Evolutionary conservation across 306 rosid species (phyloP).

Genomic region (Cucurbita ficifolia): DNA sequence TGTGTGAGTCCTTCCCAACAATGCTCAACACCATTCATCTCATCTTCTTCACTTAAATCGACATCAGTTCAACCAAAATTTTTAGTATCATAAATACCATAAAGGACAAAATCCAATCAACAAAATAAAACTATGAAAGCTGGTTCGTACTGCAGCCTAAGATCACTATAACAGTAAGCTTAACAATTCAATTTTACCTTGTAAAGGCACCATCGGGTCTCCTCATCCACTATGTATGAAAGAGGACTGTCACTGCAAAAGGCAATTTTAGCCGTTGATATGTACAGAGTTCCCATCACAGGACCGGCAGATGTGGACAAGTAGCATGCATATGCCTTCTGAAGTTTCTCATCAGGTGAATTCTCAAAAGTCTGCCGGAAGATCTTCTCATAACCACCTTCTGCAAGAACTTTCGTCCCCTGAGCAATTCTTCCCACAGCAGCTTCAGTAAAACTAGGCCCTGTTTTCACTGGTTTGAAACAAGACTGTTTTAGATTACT

Average conservation of each 20-base stretch:
- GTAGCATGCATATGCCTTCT: conserved; percentile 75
- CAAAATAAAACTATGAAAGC: background rate
- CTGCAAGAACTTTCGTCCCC: conserved; percentile 87
- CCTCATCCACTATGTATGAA: conserved; percentile 52
- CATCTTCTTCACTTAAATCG: background rate
- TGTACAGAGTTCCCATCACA: conserved; percentile 70
- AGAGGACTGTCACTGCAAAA: conserved; percentile 91
- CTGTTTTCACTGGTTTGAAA: conserved; percentile 60
- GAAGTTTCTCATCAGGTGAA: conserved; percentile 67
- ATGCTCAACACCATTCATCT: background rate
- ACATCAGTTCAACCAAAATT: background rate
- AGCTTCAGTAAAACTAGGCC: conserved; percentile 92
- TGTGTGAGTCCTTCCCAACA: too few relatives aligned
- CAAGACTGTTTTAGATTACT: background rate
- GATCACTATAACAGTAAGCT: background rate
- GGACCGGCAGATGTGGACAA: conserved; percentile 99
- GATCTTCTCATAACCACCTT: conserved; percentile 95
- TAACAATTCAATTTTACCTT: conserved; percentile 38
- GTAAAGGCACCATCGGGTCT: conserved; percentile 77
- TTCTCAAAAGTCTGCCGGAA: conserved; percentile 73
- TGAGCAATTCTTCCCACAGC: conserved; percentile 97
- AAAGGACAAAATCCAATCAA: background rate
- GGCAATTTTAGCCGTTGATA: conserved; percentile 80
- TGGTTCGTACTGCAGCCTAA: background rate
- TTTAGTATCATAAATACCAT: background rate